Evolutionary conservation across 257 asterid species (phyloP).

Genomic region (Capsicum chinense): DNA sequence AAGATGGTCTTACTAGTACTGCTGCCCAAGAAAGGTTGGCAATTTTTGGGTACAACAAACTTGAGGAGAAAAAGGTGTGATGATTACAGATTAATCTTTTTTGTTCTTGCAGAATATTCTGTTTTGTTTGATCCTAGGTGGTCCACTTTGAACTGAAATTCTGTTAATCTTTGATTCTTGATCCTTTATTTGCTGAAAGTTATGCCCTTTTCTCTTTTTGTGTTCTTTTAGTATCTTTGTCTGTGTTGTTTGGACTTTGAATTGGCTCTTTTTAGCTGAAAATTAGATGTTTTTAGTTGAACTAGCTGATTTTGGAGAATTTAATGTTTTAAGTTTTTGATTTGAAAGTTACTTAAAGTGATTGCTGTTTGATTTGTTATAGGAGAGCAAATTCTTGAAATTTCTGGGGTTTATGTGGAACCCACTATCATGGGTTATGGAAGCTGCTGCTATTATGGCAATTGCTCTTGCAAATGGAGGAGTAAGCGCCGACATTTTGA

Average conservation of each 20-base stretch:
- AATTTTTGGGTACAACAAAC: slow-evolving; percentile 94
- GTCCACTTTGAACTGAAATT: slow-evolving; percentile 27
- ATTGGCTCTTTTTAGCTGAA: background rate
- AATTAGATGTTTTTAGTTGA: background rate
- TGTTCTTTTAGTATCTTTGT: background rate
- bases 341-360: background rate
- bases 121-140: background rate
- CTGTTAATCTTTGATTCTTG: background rate
- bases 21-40: slow-evolving; percentile 92
- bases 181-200: background rate
- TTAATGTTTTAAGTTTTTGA: background rate
- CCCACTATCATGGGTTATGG: slow-evolving; percentile 99
- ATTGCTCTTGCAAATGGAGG: slow-evolving; percentile 99
- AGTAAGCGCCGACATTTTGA: slow-evolving; percentile 48
- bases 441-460: slow-evolving; percentile 99
- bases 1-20: slow-evolving; percentile 74
- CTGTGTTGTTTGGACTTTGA: slow-evolving; percentile 10
- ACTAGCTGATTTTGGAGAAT: background rate
- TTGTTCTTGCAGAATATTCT: background rate
- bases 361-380: slow-evolving; percentile 33
- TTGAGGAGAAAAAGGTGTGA: slow-evolving; percentile 92
- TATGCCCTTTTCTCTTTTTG: background rate
- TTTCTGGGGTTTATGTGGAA: slow-evolving; percentile 99
- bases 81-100: background rate
- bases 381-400: slow-evolving; percentile 92